These are phyloP conservation scores for Monilinia fructigena DNA, from an alignment of 2,329 filamentous ascomycete species.

Conservation along the genomic window DNA sequence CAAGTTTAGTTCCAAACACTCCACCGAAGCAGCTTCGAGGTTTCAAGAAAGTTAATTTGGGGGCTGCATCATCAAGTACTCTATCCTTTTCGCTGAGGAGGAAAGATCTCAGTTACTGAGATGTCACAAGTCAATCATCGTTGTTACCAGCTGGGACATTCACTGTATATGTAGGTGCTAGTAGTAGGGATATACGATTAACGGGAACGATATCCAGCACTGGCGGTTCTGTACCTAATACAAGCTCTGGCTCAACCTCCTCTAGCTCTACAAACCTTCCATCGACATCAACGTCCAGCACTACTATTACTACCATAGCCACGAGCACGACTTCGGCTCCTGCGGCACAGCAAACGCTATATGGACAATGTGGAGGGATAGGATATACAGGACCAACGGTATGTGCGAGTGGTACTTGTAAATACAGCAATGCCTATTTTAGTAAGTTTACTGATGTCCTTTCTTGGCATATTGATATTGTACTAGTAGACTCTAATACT, in stretches of 20 bases:
- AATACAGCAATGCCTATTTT: slow-evolving; percentile 28
- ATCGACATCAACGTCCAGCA: not conserved
- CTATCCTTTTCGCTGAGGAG: not conserved
- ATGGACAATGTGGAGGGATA: slow-evolving; percentile 32
- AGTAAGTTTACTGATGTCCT: slow-evolving; percentile 17
- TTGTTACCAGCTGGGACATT: not conserved
- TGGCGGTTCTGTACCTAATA: not conserved
- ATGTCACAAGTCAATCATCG: not conserved
- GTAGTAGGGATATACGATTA: not conserved
- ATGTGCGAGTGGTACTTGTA: slow-evolving; percentile 30
- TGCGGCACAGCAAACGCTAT: slow-evolving; percentile 22
- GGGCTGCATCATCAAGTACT: not conserved
- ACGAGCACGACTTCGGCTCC: not conserved
- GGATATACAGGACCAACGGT: slow-evolving; percentile 29
- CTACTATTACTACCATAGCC: not conserved
- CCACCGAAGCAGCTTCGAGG: not conserved
- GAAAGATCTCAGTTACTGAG: not conserved
- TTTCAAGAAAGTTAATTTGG: not conserved
- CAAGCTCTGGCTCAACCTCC: not conserved
- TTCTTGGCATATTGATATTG: no score
- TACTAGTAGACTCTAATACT: no score
- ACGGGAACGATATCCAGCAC: not conserved
- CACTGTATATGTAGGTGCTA: not conserved
- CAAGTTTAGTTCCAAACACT: not conserved
- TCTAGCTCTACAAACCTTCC: not conserved